Evolutionary conservation across 1,284 basidiomycete species (phyloP).

Genomic region (Heterobasidion occidentale): DNA sequence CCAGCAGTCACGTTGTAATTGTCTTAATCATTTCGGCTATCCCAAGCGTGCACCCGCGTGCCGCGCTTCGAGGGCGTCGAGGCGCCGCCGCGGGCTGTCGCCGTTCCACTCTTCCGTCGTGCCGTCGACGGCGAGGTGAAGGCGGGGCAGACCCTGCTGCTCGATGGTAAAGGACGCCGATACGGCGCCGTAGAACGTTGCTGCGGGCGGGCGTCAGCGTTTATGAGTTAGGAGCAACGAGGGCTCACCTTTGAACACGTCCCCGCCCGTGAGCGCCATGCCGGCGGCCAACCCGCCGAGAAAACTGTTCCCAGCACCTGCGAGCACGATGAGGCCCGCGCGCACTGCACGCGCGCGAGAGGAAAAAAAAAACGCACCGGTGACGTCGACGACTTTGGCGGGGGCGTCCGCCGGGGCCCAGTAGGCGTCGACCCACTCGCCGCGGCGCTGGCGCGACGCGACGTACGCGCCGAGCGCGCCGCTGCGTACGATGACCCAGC

Average conservation of each 20-base stretch:
- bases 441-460: slow-evolving; percentile 29
- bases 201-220: slow-evolving; percentile 27
- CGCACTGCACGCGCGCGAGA: neutral
- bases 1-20: slow-evolving; percentile 14
- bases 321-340: neutral
- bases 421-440: slow-evolving; percentile 74
- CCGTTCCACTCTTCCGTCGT: slow-evolving; percentile 57
- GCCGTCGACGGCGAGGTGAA: slow-evolving; percentile 24
- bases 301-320: slow-evolving; percentile 85
- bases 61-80: slow-evolving; percentile 33
- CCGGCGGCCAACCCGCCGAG: slow-evolving; percentile 80
- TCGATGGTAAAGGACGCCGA: slow-evolving; percentile 82
- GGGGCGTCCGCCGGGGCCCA: slow-evolving; percentile 37
- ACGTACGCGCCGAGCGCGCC: slow-evolving; percentile 75
- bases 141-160: slow-evolving; percentile 65
- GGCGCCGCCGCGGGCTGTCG: slow-evolving; percentile 47
- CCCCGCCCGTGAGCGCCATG: slow-evolving; percentile 43
- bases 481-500: slow-evolving; percentile 68
- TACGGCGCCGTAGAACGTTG: slow-evolving; percentile 63
- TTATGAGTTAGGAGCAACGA: neutral
- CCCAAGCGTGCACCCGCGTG: slow-evolving; percentile 8
- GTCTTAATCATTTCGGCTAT: slow-evolving; percentile 16
- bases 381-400: slow-evolving; percentile 71
- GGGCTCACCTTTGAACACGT: slow-evolving; percentile 56
- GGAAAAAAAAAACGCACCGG: slow-evolving; percentile 41